Percentiles rank a stretch among this genome's conserved stretches.
Evolutionary conservation across 164 flowering plant genomes (phyloP).

Genomic region (Pachysandra terminalis): DNA sequence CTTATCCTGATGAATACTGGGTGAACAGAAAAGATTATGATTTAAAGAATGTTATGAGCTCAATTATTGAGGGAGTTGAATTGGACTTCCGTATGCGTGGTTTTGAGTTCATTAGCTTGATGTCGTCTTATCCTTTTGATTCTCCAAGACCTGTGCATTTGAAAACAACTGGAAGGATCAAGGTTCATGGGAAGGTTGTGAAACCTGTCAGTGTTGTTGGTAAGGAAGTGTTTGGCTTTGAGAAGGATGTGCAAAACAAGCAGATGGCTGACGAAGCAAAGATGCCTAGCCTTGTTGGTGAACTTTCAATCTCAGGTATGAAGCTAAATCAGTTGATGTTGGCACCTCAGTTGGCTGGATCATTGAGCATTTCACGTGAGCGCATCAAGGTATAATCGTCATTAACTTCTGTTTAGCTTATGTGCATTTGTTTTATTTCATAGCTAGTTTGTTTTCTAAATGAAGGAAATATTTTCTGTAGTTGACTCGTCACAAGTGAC

Average conservation of each 20-base stretch:
- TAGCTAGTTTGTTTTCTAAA: too few relatives aligned
- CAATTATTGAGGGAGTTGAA: slow-evolving; percentile 79
- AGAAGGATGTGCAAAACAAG: slow-evolving; percentile 16
- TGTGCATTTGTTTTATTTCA: too few relatives aligned
- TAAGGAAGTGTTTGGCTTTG: slow-evolving; percentile 21
- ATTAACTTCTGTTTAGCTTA: background rate
- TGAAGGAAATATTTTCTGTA: too few relatives aligned
- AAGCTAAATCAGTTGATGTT: slow-evolving; percentile 87
- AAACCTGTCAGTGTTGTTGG: slow-evolving; percentile 16
- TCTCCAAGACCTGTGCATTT: slow-evolving; percentile 80
- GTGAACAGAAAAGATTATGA: slow-evolving; percentile 27
- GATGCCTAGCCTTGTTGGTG: slow-evolving; percentile 62
- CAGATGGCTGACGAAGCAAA: slow-evolving; percentile 25
- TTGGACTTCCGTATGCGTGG: slow-evolving; percentile 93
- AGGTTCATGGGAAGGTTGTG: slow-evolving; percentile 80
- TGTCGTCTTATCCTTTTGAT: slow-evolving; percentile 78
- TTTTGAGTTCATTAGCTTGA: slow-evolving; percentile 81
- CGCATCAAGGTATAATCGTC: slow-evolving; percentile 58
- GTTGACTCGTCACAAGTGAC: too few relatives aligned
- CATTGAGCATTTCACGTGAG: slow-evolving; percentile 56
- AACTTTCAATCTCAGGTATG: slow-evolving; percentile 75
- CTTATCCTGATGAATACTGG: slow-evolving; percentile 61
- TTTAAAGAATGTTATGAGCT: slow-evolving; percentile 30
- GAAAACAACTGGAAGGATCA: slow-evolving; percentile 93
- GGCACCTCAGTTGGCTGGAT: slow-evolving; percentile 89